phyloP scores from a whole-genome alignment of 768 basidiomycete species.

The Tricholoma bakamatsutake region DNA sequence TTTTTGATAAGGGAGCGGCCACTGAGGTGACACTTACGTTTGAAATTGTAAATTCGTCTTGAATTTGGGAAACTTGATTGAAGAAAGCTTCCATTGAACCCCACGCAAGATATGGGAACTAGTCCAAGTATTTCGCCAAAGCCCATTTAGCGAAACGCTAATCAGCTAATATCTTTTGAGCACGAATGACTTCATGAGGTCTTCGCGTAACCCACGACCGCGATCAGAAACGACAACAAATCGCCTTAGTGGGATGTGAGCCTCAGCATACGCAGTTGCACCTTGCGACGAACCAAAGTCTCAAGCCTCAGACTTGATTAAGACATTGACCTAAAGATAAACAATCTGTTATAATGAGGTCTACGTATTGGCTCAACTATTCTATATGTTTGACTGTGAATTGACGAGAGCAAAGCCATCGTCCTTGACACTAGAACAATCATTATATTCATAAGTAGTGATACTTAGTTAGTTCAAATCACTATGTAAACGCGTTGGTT shows the following conservation, averaged over 20 bases:
- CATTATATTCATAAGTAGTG: too few relatives aligned
- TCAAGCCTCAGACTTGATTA: background rate
- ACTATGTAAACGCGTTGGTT: slow-evolving; percentile 10
- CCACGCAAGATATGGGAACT: background rate
- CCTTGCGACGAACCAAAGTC: background rate
- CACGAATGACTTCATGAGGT: background rate
- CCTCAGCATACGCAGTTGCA: too few relatives aligned
- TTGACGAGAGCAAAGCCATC: background rate
- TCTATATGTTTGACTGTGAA: background rate
- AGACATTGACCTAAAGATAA: background rate
- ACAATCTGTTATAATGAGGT: background rate
- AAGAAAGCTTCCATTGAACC: background rate
- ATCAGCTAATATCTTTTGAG: background rate
- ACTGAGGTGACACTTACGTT: slow-evolving; percentile 28
- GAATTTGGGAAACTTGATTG: background rate
- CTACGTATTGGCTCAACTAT: background rate
- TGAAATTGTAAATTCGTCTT: slow-evolving; percentile 76
- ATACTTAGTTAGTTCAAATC: too few relatives aligned
- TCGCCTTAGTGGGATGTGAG: slow-evolving; percentile 52
- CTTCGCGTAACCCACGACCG: slow-evolving; percentile 34
- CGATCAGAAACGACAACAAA: slow-evolving; percentile 44
- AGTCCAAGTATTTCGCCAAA: background rate
- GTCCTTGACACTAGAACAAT: too few relatives aligned
- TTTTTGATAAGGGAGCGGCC: background rate
- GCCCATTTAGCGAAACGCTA: background rate